These are phyloP conservation scores for Saccharomyces pastorianus DNA, from an alignment of 1,139 yeast species.

Conservation along the genomic window DNA sequence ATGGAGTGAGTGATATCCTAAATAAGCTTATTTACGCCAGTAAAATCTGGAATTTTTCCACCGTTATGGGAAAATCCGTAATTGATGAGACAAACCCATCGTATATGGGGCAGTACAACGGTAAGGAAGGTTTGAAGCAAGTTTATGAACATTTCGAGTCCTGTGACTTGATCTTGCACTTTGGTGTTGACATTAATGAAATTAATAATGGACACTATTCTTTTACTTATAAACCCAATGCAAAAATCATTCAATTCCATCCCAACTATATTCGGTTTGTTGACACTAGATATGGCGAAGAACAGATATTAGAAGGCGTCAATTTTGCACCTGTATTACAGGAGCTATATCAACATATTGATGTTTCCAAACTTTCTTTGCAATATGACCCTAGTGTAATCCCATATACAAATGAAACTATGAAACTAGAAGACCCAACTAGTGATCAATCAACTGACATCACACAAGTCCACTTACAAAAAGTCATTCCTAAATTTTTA, in stretches of 20 bases:
- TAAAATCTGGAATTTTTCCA: conserved; percentile 27
- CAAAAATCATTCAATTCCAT: conserved; percentile 30
- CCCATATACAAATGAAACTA: conserved; percentile 6
- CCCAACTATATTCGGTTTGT: conserved; percentile 40
- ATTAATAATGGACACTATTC: conserved; percentile 46
- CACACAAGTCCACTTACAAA: conserved; percentile 20
- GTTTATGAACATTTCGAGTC: conserved; percentile 17
- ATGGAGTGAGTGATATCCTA: conserved; percentile 36
- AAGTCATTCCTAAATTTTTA: conserved; percentile 26
- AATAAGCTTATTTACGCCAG: conserved; percentile 41
- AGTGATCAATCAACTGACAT: conserved; percentile 10
- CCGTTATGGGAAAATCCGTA: conserved; percentile 35
- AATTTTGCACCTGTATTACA: conserved; percentile 44
- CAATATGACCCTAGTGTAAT: conserved; percentile 11
- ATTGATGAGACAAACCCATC: conserved; percentile 49
- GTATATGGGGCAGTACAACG: conserved; percentile 54
- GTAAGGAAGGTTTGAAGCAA: conserved; percentile 14
- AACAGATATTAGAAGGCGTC: conserved; percentile 29
- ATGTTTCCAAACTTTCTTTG: conserved; percentile 27
- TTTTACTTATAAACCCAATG: conserved; percentile 23
- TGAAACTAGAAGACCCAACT: conserved; percentile 21
- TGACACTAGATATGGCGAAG: conserved; percentile 12
- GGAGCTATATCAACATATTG: conserved; percentile 33
- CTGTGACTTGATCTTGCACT: conserved; percentile 42
- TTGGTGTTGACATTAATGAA: conserved; percentile 49